phyloP scores from a whole-genome alignment of 345 rosid genomes.

The Salix suchowensis region DNA sequence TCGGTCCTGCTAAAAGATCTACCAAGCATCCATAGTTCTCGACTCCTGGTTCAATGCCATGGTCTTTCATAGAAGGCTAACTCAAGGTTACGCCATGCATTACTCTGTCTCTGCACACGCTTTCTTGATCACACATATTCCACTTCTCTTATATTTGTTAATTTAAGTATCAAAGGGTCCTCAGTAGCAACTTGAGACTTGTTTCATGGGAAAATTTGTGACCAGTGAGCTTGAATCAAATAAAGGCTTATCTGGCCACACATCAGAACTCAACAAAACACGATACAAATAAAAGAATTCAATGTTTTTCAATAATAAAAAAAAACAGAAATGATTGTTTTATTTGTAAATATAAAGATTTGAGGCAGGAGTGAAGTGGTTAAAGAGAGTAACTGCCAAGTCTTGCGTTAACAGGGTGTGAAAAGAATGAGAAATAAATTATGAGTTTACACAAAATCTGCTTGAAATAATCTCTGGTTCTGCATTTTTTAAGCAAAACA shows the following conservation, averaged over 20 bases:
- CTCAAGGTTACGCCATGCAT: too few species aligned
- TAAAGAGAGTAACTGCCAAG: constrained; percentile 37
- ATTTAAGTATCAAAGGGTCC: too few species aligned
- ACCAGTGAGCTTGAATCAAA: constrained; percentile 22
- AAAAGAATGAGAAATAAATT: constrained; percentile 41
- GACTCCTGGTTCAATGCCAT: constrained; percentile 18
- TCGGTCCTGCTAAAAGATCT: constrained; percentile 20
- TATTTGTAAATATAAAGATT: constrained; percentile 42
- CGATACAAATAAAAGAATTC: constrained; percentile 32
- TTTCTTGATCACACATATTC: too few species aligned
- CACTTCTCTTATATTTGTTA: too few species aligned
- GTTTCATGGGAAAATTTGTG: neutral
- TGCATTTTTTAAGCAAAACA: constrained; percentile 45
- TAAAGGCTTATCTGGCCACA: constrained; percentile 42
- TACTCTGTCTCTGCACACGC: too few species aligned
- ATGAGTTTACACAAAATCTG: constrained; percentile 50
- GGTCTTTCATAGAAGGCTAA: neutral
- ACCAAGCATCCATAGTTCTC: constrained; percentile 25
- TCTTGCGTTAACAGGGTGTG: constrained; percentile 44
- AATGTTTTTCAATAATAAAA: neutral
- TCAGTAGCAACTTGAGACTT: too few species aligned
- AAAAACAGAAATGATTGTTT: constrained; percentile 41
- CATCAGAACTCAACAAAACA: constrained; percentile 36
- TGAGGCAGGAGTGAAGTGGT: constrained; percentile 32
- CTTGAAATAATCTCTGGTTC: constrained; percentile 38